Base-by-base conservation (phyloP, 106 monocot genomes). In the Allium cepa region DNA sequence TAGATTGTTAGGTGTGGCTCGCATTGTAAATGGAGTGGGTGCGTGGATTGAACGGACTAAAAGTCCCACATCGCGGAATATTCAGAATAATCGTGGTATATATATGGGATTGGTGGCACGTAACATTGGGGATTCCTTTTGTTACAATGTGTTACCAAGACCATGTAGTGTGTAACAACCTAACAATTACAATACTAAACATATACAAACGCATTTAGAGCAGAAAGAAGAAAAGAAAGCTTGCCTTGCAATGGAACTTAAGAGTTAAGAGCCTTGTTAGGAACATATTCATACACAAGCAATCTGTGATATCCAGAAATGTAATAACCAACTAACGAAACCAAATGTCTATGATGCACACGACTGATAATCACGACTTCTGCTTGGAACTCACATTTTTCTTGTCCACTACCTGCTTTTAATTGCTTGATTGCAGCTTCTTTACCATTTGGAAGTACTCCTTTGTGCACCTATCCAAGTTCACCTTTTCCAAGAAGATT, bases 401-500 rank as follows among this genome's bases (percentile, higher is more conserved):
- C 72, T 62, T 72, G 72, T 18, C 72, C 72, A 26, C 72, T 72
- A 13, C 61, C 72, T 10, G 51, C 5, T 49, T 72, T 72, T 51
- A 72, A 62, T 26, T 72, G 72, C 72, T 72, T 72, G 4, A 72
- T 26, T 11, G 72, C 72, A 62, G 63, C 72, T 72, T 72, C 72
- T 63, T 62, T 61, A 8, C 72, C 72, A 72, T 53, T 72, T 7
- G 52, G 62, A 9, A 72, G 62, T 15, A 62, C 49, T 52, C 62
- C 62, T 53, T 52, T 62, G 62, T 72, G 72, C 15, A 72, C 72
- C 63, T 72, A 72, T 3, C 72, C 72, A 72, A 72, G 63, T 15
- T 62, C 72, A 62, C 72, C 72, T 72, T 72, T 62, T 27, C 72
- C 72, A 14, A 72, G 72, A 51, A 72, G 72, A 51, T 72, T 61